Evolutionary conservation across 768 basidiomycete species (phyloP).

Genomic region (Cantharellus cinnabarinus): DNA sequence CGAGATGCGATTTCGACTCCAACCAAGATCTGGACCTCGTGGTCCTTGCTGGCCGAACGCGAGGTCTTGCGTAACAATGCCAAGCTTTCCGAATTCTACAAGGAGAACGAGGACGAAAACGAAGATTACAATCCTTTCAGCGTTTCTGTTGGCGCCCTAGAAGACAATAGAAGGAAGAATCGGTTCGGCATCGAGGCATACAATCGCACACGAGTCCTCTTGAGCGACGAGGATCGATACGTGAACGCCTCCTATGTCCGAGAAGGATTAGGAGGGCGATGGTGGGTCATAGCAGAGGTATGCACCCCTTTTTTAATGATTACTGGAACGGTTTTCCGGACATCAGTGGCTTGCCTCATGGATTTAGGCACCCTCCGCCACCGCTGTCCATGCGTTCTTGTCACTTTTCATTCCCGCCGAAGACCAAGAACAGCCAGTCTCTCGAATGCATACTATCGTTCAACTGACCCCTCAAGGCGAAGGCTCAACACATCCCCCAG

Average conservation of each 20-base stretch:
- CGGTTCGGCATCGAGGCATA: conserved; percentile 38
- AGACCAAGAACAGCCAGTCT: conserved; percentile 3
- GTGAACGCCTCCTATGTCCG: conserved; percentile 76
- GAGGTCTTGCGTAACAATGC: background rate
- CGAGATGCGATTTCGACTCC: background rate
- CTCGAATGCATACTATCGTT: conserved; percentile 49
- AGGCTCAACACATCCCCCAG: conserved; percentile 29
- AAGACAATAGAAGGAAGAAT: background rate
- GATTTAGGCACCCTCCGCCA: conserved; percentile 37
- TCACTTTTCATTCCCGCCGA: conserved; percentile 29
- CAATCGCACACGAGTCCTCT: conserved; percentile 57
- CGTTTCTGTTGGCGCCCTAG: background rate
- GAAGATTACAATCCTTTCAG: background rate
- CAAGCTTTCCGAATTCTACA: background rate
- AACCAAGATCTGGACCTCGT: background rate
- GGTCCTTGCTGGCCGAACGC: background rate
- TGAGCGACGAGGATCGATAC: conserved; percentile 29
- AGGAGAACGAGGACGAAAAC: background rate
- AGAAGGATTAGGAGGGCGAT: conserved; percentile 47
- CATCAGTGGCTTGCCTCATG: background rate
- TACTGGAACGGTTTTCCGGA: background rate
- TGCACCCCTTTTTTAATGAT: background rate
- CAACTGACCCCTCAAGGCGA: conserved; percentile 56
- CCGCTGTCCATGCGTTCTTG: conserved; percentile 57
- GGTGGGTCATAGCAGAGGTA: conserved; percentile 66